Conservation (phyloP, 345 rosid species). For the Salix koriyanagi region DNA sequence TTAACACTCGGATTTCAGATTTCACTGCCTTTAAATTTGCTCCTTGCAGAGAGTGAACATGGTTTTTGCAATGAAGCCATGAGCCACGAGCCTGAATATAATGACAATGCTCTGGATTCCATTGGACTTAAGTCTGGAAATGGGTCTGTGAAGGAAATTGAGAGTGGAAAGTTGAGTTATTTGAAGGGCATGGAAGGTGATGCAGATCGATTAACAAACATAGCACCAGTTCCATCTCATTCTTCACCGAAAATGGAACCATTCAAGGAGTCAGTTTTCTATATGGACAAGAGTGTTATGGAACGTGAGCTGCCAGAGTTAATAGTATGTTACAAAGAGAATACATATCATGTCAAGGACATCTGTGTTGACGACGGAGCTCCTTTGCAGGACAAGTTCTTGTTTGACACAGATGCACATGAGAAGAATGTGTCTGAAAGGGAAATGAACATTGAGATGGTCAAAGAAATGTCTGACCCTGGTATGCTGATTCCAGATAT, state of each 20-base stretch:
- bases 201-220: conserved; percentile 13
- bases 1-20: not conserved
- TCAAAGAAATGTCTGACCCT: conserved; percentile 9
- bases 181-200: conserved; percentile 23
- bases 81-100: conserved; percentile 29
- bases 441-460: conserved; percentile 10
- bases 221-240: conserved; percentile 12
- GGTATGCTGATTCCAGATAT: conserved; percentile 8
- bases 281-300: conserved; percentile 51
- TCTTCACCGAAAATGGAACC: conserved; percentile 23
- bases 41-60: conserved; percentile 51
- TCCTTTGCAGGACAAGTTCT: conserved; percentile 49
- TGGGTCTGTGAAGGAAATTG: conserved; percentile 27
- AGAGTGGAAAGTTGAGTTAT: conserved; percentile 14
- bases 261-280: conserved; percentile 37
- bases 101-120: conserved; percentile 33
- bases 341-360: conserved; percentile 59
- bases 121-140: conserved; percentile 29
- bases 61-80: conserved; percentile 32
- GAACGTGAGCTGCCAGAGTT: conserved; percentile 60
- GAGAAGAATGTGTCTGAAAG: conserved; percentile 29
- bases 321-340: conserved; percentile 63
- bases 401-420: conserved; percentile 36
- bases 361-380: conserved; percentile 74
- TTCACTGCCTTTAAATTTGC: conserved; percentile 5